phyloP scores from a whole-genome alignment of 371 early-diverging fungal genomes.

The Mucor lusitanicus region DNA sequence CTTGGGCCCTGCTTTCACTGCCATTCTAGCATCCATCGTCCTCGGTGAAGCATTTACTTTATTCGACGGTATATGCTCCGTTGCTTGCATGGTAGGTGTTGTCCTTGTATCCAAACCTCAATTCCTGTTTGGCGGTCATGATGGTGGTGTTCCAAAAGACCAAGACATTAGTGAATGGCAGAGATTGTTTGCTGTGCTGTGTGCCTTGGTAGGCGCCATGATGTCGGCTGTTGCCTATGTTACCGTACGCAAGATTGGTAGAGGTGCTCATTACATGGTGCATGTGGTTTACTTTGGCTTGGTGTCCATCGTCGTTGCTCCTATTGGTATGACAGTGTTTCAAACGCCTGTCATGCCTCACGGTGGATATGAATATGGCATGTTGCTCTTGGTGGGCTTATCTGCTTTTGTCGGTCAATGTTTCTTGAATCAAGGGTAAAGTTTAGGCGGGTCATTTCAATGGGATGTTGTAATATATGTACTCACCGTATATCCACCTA shows the following conservation, averaged over 20 bases:
- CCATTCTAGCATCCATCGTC: slow-evolving; percentile 63
- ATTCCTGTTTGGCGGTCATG: slow-evolving; percentile 52
- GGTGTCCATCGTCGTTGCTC: slow-evolving; percentile 51
- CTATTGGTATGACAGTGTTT: slow-evolving; percentile 38
- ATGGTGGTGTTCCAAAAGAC: background rate
- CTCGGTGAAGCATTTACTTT: slow-evolving; percentile 68
- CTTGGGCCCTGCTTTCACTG: slow-evolving; percentile 76
- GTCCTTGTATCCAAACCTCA: slow-evolving; percentile 68
- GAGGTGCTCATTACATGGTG: slow-evolving; percentile 66
- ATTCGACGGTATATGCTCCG: slow-evolving; percentile 58
- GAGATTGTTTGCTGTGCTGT: slow-evolving; percentile 44
- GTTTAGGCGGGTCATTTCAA: background rate
- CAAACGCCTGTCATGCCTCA: slow-evolving; percentile 39
- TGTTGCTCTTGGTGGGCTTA: slow-evolving; percentile 55
- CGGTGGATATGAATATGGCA: slow-evolving; percentile 28
- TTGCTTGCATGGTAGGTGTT: slow-evolving; percentile 67
- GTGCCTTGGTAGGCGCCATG: slow-evolving; percentile 63
- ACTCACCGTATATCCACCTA: background rate
- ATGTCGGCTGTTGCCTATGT: slow-evolving; percentile 71
- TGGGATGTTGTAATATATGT: background rate
- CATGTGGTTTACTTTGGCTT: slow-evolving; percentile 78
- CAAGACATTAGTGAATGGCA: slow-evolving; percentile 13
- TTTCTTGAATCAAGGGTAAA: slow-evolving; percentile 68
- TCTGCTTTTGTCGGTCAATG: slow-evolving; percentile 77
- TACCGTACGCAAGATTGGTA: slow-evolving; percentile 72